Evolutionary conservation across 306 rosid genomes (phyloP).

Genomic region (Coriaria nepalensis): DNA sequence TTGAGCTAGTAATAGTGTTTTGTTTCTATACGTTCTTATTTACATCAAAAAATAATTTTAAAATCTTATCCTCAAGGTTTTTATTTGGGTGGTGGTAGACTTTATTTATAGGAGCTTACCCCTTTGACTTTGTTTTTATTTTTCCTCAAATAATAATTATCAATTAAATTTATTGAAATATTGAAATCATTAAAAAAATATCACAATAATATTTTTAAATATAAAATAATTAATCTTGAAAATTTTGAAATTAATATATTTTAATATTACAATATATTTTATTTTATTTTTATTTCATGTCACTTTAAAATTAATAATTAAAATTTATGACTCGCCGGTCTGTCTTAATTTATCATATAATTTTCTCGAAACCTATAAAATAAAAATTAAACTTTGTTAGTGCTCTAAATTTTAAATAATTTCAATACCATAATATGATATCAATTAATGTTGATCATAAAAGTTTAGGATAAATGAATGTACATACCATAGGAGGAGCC

Average conservation of each 20-base stretch:
- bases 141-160: too few relatives aligned
- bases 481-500: conserved; percentile 13
- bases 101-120: too few relatives aligned
- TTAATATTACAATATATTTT: too few relatives aligned
- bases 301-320: conserved; percentile 13
- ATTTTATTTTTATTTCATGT: background rate
- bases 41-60: too few relatives aligned
- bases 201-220: too few relatives aligned
- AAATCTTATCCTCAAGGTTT: conserved; percentile 42
- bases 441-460: background rate
- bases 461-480: background rate
- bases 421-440: background rate
- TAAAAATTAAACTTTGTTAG: background rate
- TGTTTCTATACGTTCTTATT: conserved; percentile 16
- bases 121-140: too few relatives aligned
- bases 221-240: too few relatives aligned
- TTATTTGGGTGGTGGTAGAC: conserved; percentile 22
- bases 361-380: conserved; percentile 17
- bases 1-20: background rate
- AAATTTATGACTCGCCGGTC: conserved; percentile 6
- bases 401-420: too few relatives aligned
- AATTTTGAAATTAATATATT: too few relatives aligned
- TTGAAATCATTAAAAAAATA: too few relatives aligned
- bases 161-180: too few relatives aligned
- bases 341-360: conserved; percentile 15